These are phyloP conservation scores for Botryosphaeria dothidea DNA, from an alignment of 2,329 filamentous ascomycete species.

Conservation along the genomic window DNA sequence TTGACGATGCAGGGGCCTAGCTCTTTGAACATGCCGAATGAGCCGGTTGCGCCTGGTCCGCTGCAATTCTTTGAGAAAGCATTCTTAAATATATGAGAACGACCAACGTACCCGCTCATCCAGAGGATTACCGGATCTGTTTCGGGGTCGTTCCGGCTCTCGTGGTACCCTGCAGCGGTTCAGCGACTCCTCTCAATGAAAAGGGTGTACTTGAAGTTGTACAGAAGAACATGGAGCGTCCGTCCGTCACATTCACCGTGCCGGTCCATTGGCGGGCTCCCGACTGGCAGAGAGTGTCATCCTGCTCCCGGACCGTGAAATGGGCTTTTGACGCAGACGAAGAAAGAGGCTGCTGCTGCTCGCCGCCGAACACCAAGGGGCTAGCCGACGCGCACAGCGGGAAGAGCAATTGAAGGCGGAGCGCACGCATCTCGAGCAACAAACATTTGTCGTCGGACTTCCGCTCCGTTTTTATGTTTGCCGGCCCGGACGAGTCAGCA, in stretches of 20 bases:
- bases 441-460: no score
- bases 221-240: background rate
- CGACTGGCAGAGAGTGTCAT: background rate
- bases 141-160: background rate
- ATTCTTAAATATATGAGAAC: no score
- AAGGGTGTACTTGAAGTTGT: no score
- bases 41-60: background rate
- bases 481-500: background rate
- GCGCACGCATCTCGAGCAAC: background rate
- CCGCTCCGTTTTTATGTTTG: background rate
- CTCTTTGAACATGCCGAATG: background rate
- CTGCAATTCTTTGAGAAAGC: no score
- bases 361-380: background rate
- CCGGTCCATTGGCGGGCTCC: background rate
- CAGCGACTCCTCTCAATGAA: no score
- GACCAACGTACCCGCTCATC: background rate
- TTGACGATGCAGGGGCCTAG: background rate
- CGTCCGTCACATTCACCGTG: background rate
- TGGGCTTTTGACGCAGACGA: background rate
- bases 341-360: background rate
- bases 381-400: background rate
- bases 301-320: background rate
- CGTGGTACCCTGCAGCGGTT: background rate
- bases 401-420: background rate
- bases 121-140: background rate